phyloP scores from a whole-genome alignment of 139 green algal species.

The Chlamydomonas eustigma region DNA sequence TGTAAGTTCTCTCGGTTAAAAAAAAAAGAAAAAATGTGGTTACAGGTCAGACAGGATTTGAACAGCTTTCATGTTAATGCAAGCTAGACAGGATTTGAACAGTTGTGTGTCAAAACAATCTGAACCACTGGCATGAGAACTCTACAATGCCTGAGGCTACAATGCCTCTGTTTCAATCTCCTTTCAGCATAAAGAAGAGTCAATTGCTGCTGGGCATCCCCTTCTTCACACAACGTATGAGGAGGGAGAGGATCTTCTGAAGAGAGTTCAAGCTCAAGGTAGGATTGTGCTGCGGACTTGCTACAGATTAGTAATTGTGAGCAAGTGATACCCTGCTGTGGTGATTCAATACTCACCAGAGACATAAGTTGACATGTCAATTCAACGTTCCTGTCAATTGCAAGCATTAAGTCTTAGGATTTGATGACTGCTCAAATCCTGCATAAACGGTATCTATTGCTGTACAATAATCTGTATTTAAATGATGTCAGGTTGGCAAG shows the following conservation, averaged over 20 bases:
- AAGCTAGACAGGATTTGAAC: not conserved
- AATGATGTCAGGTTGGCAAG: not conserved
- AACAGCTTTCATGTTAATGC: not conserved
- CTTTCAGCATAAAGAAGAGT: not conserved
- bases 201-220: not conserved
- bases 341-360: not conserved
- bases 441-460: not conserved
- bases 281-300: no score
- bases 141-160: not conserved
- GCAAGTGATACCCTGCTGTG: no score
- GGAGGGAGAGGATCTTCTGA: not conserved
- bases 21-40: no score
- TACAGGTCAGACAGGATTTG: no score
- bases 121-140: not conserved
- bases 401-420: not conserved
- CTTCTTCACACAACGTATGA: not conserved
- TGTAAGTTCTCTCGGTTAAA: no score
- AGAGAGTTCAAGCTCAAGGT: not conserved
- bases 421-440: no score
- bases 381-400: not conserved
- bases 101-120: not conserved
- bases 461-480: not conserved
- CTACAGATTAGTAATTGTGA: no score
- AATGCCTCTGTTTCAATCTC: not conserved
- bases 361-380: not conserved